Evolutionary conservation across 2,329 filamentous ascomycete genomes (phyloP).

Genomic region (Xylariales sp.): DNA sequence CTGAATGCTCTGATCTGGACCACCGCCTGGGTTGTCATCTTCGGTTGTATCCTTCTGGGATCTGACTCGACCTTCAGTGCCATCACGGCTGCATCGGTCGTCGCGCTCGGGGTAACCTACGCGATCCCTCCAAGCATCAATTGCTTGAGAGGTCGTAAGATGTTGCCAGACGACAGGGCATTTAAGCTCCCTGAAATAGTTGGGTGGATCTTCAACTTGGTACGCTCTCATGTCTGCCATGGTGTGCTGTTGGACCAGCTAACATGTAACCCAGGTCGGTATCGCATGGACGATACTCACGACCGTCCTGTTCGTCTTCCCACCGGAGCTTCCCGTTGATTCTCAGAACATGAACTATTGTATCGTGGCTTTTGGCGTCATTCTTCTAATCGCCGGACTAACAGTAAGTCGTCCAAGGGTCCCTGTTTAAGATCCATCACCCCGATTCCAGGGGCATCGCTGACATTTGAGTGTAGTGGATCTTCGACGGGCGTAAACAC

Average conservation of each 20-base stretch:
- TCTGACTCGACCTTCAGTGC: constrained; percentile 66
- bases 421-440: neutral
- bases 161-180: constrained; percentile 53
- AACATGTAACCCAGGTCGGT: constrained; percentile 43
- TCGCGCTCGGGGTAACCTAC: constrained; percentile 68
- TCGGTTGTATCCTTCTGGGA: constrained; percentile 66
- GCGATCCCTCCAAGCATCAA: constrained; percentile 71
- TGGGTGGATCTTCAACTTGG: constrained; percentile 56
- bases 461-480: too few species aligned
- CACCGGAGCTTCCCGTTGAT: constrained; percentile 60
- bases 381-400: constrained; percentile 36
- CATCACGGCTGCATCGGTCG: constrained; percentile 66
- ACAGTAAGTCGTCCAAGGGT: constrained; percentile 19
- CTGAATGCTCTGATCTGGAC: constrained; percentile 62
- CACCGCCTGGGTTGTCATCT: constrained; percentile 56
- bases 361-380: constrained; percentile 43
- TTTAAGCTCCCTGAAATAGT: constrained; percentile 51
- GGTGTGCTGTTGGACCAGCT: constrained; percentile 39
- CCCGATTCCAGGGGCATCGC: too few species aligned
- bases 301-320: constrained; percentile 71
- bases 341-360: constrained; percentile 64
- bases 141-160: constrained; percentile 58
- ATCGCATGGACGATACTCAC: constrained; percentile 65
- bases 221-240: constrained; percentile 24
- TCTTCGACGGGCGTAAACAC: constrained; percentile 44